Evolutionary conservation across 1,139 yeast genomes (phyloP).

Genomic region (Magnusiomyces starmeri): DNA sequence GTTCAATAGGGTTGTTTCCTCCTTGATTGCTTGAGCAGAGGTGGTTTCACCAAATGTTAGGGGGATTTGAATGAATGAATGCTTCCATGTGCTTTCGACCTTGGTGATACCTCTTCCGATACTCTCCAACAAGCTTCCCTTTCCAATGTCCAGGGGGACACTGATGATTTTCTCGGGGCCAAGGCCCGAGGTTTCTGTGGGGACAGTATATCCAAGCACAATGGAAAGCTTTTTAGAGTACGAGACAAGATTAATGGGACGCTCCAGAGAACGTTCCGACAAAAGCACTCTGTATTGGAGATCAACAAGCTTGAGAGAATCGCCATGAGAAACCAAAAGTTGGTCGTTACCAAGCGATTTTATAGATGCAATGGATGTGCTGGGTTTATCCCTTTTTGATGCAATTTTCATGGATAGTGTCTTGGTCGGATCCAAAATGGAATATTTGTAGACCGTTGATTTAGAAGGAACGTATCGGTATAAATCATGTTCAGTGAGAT

Average conservation of each 20-base stretch:
- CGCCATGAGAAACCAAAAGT: conserved; percentile 21
- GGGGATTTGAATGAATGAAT: not conserved
- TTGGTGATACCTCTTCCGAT: conserved; percentile 53
- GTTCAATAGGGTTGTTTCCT: not conserved
- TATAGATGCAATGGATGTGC: not conserved
- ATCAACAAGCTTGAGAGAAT: conserved; percentile 34
- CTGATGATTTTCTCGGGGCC: conserved; percentile 29
- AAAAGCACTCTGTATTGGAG: conserved; percentile 38
- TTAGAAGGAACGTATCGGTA: conserved; percentile 18
- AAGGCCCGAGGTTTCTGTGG: conserved; percentile 3
- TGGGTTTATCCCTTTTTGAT: conserved; percentile 10
- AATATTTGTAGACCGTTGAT: conserved; percentile 14
- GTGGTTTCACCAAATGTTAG: not conserved
- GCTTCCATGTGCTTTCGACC: conserved; percentile 10
- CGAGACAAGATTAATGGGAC: conserved; percentile 19
- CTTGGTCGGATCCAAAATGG: conserved; percentile 16
- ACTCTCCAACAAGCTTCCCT: conserved; percentile 64
- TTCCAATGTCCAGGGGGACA: conserved; percentile 54
- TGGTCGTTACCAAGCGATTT: conserved; percentile 15
- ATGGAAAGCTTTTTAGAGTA: conserved; percentile 19
- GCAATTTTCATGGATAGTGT: conserved; percentile 8
- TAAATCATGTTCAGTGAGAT: conserved; percentile 20
- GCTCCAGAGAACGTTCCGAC: conserved; percentile 29
- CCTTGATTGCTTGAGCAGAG: not conserved
- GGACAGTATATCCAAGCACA: conserved; percentile 18